These are phyloP conservation scores for Reticulascus tulasneorum DNA, from an alignment of 2,329 filamentous ascomycete species.

Conservation along the genomic window DNA sequence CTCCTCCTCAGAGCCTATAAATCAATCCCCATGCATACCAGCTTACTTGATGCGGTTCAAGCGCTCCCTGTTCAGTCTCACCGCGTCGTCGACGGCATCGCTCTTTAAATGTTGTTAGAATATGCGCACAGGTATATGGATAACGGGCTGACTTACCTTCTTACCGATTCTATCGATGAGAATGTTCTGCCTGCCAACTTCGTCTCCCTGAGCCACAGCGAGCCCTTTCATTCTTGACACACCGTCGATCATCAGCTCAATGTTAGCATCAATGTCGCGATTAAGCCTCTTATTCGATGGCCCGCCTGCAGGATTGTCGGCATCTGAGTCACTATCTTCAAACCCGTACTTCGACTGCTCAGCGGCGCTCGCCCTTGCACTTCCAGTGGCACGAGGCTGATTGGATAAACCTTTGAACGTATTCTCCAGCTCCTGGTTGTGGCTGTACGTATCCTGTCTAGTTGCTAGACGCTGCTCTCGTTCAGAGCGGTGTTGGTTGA, in stretches of 20 bases:
- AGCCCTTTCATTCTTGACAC: constrained; percentile 69
- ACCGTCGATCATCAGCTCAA: constrained; percentile 65
- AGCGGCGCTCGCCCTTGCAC: constrained; percentile 4
- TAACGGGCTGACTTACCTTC: constrained; percentile 54
- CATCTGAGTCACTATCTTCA: constrained; percentile 66
- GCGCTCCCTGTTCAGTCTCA: constrained; percentile 71
- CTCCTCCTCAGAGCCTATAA: too few relatives aligned
- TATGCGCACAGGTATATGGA: constrained; percentile 2
- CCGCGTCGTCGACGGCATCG: constrained; percentile 77
- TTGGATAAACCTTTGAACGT: constrained; percentile 38
- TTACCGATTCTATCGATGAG: constrained; percentile 69
- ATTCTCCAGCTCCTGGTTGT: constrained; percentile 51
- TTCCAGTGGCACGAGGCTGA: constrained; percentile 10
- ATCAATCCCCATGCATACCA: too few relatives aligned
- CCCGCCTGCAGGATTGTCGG: constrained; percentile 28
- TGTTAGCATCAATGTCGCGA: constrained; percentile 53
- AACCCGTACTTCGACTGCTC: constrained; percentile 64
- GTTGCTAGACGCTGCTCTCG: constrained; percentile 62
- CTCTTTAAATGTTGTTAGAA: constrained; percentile 50
- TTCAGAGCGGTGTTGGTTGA: constrained; percentile 66
- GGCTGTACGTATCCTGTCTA: constrained; percentile 45
- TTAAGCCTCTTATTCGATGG: constrained; percentile 29
- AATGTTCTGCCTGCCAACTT: constrained; percentile 74
- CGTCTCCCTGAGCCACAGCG: constrained; percentile 68
- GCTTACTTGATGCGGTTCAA: constrained; percentile 56